Percentiles rank a stretch among this genome's conserved stretches.
These are phyloP conservation scores for Schoenoplectus tabernaemontani DNA, from an alignment of 202 grass and related monocot genomes.

Conservation along the genomic window DNA sequence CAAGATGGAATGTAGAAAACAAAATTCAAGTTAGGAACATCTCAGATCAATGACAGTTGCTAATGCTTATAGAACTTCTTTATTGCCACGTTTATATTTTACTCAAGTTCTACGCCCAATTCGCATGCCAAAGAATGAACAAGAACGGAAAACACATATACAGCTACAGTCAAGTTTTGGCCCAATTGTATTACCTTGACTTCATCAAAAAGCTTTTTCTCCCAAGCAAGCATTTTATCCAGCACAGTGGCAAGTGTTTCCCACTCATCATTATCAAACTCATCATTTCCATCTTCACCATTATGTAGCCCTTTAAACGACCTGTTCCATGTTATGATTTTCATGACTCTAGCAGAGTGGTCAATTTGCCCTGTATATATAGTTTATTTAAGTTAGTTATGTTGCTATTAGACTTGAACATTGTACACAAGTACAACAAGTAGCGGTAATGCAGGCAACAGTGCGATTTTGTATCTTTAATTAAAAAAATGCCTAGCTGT, in stretches of 20 bases:
- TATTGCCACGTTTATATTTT: neutral
- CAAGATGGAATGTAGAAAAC: neutral
- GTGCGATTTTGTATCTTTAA: neutral
- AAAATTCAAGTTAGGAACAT: neutral
- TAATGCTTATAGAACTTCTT: neutral
- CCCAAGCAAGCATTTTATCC: slow-evolving; percentile 98
- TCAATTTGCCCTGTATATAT: slow-evolving; percentile 80
- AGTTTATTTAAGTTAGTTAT: neutral
- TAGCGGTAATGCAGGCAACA: neutral
- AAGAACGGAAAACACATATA: neutral
- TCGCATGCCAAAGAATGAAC: neutral
- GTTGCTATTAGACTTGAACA: neutral
- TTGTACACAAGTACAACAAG: neutral
- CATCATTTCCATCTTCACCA: slow-evolving; percentile 76
- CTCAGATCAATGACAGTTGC: neutral
- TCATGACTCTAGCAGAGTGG: slow-evolving; percentile 96
- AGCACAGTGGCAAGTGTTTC: slow-evolving; percentile 92
- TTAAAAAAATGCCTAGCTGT: neutral
- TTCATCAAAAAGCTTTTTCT: slow-evolving; percentile 98
- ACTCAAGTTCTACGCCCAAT: neutral
- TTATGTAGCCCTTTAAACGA: slow-evolving; percentile 83
- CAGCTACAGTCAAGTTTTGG: neutral
- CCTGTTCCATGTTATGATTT: slow-evolving; percentile 99
- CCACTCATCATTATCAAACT: slow-evolving; percentile 74
- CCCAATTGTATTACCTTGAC: slow-evolving; percentile 54